phyloP scores from a whole-genome alignment of 2,329 filamentous ascomycete genomes.

The Alternaria brassicicola region DNA sequence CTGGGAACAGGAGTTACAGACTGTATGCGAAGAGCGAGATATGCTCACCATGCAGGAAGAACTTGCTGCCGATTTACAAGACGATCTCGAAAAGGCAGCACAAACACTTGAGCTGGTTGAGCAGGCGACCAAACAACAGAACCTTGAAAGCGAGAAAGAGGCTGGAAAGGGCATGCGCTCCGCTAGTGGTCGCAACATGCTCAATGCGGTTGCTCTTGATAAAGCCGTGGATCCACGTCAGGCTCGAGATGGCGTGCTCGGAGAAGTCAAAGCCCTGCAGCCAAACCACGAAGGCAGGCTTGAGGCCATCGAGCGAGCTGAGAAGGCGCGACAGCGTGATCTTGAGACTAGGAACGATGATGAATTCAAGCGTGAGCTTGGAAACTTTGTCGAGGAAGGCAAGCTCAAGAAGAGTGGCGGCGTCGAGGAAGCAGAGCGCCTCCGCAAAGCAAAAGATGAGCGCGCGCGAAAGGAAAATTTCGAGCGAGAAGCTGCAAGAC shows the following conservation, averaged over 20 bases:
- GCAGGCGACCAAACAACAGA: slow-evolving; percentile 97
- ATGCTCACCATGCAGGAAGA: slow-evolving; percentile 97
- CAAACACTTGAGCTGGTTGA: slow-evolving; percentile 95
- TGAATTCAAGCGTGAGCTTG: slow-evolving; percentile 85
- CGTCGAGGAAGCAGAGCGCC: slow-evolving; percentile 88
- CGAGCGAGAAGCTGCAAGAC: slow-evolving; percentile 59
- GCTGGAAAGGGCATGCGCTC: slow-evolving; percentile 52
- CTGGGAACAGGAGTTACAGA: slow-evolving; percentile 96
- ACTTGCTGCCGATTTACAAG: slow-evolving; percentile 85
- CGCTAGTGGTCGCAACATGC: slow-evolving; percentile 54
- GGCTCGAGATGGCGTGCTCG: slow-evolving; percentile 89
- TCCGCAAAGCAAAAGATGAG: slow-evolving; percentile 85
- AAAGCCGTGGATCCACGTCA: slow-evolving; percentile 71
- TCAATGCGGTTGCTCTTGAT: slow-evolving; percentile 50
- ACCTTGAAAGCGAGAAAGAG: slow-evolving; percentile 71
- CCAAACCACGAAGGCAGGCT: slow-evolving; percentile 93
- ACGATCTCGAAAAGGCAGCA: slow-evolving; percentile 92
- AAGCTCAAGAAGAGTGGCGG: slow-evolving; percentile 96
- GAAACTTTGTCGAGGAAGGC: slow-evolving; percentile 83
- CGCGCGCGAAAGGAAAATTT: slow-evolving; percentile 77
- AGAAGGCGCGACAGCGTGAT: slow-evolving; percentile 88
- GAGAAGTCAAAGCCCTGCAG: slow-evolving; percentile 89
- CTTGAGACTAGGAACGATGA: slow-evolving; percentile 75
- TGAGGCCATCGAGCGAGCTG: slow-evolving; percentile 96
- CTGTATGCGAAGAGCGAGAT: slow-evolving; percentile 94